Base-by-base conservation (phyloP, 257 asterid species). In the Solanum arcanum region DNA sequence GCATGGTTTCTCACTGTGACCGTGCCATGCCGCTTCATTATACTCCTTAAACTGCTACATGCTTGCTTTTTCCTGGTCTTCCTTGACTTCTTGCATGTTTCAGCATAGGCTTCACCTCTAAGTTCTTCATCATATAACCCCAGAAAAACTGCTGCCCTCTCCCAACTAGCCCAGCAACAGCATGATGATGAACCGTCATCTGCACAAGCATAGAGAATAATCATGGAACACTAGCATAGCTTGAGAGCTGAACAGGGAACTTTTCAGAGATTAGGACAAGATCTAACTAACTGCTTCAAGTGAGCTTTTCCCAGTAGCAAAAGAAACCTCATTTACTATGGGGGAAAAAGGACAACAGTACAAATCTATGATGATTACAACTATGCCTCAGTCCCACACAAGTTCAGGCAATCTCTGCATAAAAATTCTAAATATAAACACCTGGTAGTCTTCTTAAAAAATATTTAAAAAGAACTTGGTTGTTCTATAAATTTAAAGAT, bases 101-200 rank as follows among this genome's bases (percentile, higher is more conserved):
- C 84, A n/a, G 87, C 89, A 86, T 86, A 81, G 41, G 62, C 78
- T 83, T 88, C 41, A 73, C 75, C 77, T 56, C 88, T 68, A 88
- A 37, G 41, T 23, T 86, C 91, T 86, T 91, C 86, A 27, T 49
- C 80, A 83, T 82, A 90, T 87, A 95, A 80, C 87, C 93, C 91
- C 46, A 97, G 97, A 86, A 97, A 88, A 66, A 91, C 86, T 47
- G 92, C 96, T 91, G 98, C 96, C 25, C 47, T 91, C 75, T 94
- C 94, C 20, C 91, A 83, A 88, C 93, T 91, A 10, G 92, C 92
- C 99, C 98, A 97, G 90, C 98, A 93, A 87, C 98, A 95, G 88
- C 95, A 94, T 21, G 90, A 87, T 83, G 95, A 89, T 78, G 98
- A 93, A 33, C 98, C 99, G 66, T 94, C 96, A 91, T 95, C 99